These are phyloP conservation scores for Discostella pseudostelligera DNA, from an alignment of 108 stramenopile genomes.

Conservation along the genomic window DNA sequence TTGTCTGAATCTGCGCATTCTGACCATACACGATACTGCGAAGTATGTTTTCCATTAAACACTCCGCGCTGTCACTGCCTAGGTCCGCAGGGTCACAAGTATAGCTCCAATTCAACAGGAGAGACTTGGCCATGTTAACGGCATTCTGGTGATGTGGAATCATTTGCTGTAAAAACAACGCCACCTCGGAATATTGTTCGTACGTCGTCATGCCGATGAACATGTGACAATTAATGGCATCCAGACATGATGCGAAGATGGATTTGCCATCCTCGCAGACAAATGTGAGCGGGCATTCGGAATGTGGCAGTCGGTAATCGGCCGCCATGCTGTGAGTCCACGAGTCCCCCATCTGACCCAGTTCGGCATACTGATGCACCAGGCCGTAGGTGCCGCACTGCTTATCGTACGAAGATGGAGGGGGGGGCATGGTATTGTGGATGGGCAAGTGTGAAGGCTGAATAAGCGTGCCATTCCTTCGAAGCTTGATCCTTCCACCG, in stretches of 20 bases:
- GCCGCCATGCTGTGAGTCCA: slow-evolving; percentile 8
- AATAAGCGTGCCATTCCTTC: slow-evolving; percentile 39
- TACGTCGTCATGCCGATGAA: slow-evolving; percentile 62
- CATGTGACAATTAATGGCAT: slow-evolving; percentile 81
- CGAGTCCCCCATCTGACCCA: background rate
- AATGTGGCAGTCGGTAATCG: slow-evolving; percentile 56
- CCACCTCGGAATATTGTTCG: slow-evolving; percentile 20
- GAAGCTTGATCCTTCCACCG: slow-evolving; percentile 71
- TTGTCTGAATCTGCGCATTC: slow-evolving; percentile 81
- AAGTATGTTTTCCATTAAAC: slow-evolving; percentile 55
- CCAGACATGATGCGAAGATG: slow-evolving; percentile 54
- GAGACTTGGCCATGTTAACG: slow-evolving; percentile 90
- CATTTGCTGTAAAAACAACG: slow-evolving; percentile 85
- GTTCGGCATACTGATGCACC: background rate
- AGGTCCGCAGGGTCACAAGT: slow-evolving; percentile 42
- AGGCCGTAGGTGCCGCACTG: slow-evolving; percentile 77
- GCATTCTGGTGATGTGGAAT: slow-evolving; percentile 94
- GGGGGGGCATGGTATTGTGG: slow-evolving; percentile 4
- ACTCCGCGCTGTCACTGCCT: slow-evolving; percentile 34
- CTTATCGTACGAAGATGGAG: slow-evolving; percentile 48
- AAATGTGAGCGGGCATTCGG: slow-evolving; percentile 59
- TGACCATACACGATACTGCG: slow-evolving; percentile 70
- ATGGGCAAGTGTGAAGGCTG: slow-evolving; percentile 16
- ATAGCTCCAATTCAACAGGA: slow-evolving; percentile 48
- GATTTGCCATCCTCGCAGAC: slow-evolving; percentile 44